A percentile compares a stretch with the other conserved stretches of the same genome.
These are phyloP conservation scores for Corymbia maculata DNA, from an alignment of 345 rosid species.

Conservation along the genomic window DNA sequence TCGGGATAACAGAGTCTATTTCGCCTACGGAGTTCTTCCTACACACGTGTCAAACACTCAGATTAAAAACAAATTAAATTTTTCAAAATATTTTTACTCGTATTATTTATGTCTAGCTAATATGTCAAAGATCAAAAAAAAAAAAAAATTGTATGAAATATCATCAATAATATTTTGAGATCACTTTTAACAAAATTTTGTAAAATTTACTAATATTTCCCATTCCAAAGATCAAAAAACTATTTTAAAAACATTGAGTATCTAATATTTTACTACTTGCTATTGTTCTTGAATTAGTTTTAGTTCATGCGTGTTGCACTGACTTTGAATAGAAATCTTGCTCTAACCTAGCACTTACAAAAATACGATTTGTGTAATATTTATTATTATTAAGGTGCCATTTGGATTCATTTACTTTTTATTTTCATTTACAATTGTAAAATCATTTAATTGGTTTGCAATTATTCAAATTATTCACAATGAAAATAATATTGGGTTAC, in stretches of 20 bases:
- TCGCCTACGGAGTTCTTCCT: not conserved
- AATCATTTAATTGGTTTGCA: not conserved
- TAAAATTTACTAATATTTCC: not conserved
- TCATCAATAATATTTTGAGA: not conserved
- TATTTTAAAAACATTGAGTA: not conserved
- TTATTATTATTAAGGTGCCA: not conserved
- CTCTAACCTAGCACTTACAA: not conserved
- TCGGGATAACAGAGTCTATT: not conserved
- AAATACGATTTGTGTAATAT: not conserved
- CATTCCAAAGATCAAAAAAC: not conserved
- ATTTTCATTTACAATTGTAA: not conserved
- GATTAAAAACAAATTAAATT: not conserved
- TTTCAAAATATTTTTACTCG: not conserved
- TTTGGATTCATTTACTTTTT: not conserved
- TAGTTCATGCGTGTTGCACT: not conserved
- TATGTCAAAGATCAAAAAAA: not conserved
- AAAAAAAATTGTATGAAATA: not conserved
- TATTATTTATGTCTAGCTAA: not conserved
- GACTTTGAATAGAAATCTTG: not conserved
- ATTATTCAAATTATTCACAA: too few species aligned
- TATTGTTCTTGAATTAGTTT: not conserved
- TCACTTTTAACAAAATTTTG: not conserved
- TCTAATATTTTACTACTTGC: not conserved
- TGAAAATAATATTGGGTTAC: not conserved
- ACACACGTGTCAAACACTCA: not conserved